Evolutionary conservation across 805 yeast genomes (phyloP).

Genomic region (Scheffersomyces lignosus): DNA sequence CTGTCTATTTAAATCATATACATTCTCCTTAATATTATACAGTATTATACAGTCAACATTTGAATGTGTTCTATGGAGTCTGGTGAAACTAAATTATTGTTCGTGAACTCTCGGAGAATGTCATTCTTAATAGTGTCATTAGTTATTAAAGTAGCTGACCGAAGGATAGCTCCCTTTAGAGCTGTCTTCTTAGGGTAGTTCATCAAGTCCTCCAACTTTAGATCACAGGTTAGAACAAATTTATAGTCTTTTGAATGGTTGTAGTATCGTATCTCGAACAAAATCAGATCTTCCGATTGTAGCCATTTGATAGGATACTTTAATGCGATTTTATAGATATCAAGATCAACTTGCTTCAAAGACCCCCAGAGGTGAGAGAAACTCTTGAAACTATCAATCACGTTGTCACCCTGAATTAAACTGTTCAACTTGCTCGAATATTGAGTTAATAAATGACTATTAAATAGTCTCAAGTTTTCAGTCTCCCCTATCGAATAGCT

Average conservation of each 20-base stretch:
- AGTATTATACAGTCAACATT: conserved; percentile 4
- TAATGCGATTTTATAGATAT: conserved; percentile 28
- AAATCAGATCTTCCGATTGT: conserved; percentile 5
- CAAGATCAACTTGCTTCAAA: conserved; percentile 24
- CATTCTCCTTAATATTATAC: conserved; percentile 2
- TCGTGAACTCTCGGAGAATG: too few species aligned
- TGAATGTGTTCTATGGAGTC: too few species aligned
- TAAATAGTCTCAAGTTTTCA: background rate
- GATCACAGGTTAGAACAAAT: conserved; percentile 5
- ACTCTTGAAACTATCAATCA: conserved; percentile 16
- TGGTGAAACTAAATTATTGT: too few species aligned
- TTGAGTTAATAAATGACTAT: too few species aligned
- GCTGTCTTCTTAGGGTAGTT: conserved; percentile 1
- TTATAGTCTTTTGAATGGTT: conserved; percentile 14
- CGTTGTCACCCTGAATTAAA: background rate
- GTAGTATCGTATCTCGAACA: conserved; percentile 15
- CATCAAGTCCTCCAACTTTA: conserved; percentile 4
- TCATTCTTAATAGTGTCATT: too few species aligned
- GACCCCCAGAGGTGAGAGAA: conserved; percentile 19
- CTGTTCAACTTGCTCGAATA: background rate
- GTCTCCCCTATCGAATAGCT: background rate
- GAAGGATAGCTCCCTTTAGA: background rate
- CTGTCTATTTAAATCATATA: too few species aligned
- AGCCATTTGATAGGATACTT: conserved; percentile 25
- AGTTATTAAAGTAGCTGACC: too few species aligned